Evolutionary conservation across 495 filamentous ascomycete species (phyloP).

Genomic region (Cudoniella acicularis): DNA sequence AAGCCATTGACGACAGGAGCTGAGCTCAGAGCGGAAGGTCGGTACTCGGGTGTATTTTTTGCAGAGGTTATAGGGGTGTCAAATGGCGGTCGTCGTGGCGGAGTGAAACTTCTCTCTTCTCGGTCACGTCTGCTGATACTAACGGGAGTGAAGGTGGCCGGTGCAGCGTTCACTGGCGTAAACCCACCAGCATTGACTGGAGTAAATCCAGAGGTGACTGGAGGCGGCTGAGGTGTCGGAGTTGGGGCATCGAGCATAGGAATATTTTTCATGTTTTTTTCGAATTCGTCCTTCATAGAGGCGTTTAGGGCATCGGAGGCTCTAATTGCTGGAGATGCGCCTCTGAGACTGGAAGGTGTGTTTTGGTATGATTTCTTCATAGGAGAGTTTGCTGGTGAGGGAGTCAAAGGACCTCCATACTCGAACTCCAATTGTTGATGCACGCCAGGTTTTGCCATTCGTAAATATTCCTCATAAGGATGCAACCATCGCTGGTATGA

Average conservation of each 20-base stretch:
- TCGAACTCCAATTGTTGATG: conserved; percentile 92
- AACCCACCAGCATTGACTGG: conserved; percentile 53
- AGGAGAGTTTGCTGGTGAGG: conserved; percentile 83
- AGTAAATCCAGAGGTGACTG: conserved; percentile 26
- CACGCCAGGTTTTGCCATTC: conserved; percentile 90
- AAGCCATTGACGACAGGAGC: conserved; percentile 54
- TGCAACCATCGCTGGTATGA: conserved; percentile 95
- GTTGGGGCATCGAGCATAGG: conserved; percentile 52
- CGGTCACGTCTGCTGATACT: conserved; percentile 43
- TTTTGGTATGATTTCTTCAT: conserved; percentile 71
- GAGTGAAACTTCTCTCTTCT: conserved; percentile 37
- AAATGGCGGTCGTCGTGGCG: conserved; percentile 42
- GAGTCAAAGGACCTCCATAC: conserved; percentile 89
- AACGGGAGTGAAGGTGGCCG: conserved; percentile 52
- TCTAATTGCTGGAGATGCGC: conserved; percentile 67
- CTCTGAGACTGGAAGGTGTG: conserved; percentile 62
- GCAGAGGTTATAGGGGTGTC: conserved; percentile 50
- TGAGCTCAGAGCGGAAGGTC: conserved; percentile 45
- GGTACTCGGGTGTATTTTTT: conserved; percentile 58
- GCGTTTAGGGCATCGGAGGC: conserved; percentile 65
- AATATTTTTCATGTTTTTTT: conserved; percentile 43
- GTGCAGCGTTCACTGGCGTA: conserved; percentile 67
- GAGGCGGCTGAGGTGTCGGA: conserved; percentile 27
- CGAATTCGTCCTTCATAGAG: conserved; percentile 55
- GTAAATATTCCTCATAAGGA: conserved; percentile 94